Evolutionary conservation across 176 grass and related monocot species (phyloP).

Genomic region (Chloris gayana): DNA sequence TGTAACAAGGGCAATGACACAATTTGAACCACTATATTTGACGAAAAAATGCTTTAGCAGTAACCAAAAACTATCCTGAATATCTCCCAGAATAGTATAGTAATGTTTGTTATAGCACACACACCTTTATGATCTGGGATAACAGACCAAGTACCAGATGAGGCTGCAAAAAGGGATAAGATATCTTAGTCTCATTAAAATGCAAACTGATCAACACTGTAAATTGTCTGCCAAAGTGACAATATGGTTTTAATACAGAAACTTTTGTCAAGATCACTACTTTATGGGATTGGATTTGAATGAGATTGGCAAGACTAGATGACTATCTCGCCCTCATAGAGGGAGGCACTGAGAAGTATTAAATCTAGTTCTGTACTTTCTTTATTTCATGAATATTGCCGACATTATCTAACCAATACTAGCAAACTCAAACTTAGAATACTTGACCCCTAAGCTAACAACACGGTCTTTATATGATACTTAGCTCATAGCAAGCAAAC

Average conservation of each 20-base stretch:
- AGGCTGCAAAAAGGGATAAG: conserved; percentile 58
- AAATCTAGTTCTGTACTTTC: too few species aligned
- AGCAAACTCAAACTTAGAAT: not conserved
- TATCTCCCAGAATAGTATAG: not conserved
- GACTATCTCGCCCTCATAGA: not conserved
- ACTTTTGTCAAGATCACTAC: not conserved
- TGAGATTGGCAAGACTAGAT: not conserved
- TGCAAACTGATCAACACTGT: not conserved
- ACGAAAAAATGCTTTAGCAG: not conserved
- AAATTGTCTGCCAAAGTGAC: not conserved
- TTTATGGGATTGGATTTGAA: not conserved
- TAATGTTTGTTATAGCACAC: conserved; percentile 20
- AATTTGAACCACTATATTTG: not conserved
- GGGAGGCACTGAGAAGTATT: too few species aligned
- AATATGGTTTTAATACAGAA: not conserved
- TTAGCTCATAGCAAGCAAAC: not conserved
- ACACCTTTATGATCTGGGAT: conserved; percentile 98
- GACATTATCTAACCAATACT: not conserved
- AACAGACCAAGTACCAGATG: conserved; percentile 96
- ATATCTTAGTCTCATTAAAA: conserved; percentile 37
- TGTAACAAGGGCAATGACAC: conserved; percentile 40
- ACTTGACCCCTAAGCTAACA: not conserved
- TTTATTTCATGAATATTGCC: not conserved
- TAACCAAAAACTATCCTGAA: conserved; percentile 14
- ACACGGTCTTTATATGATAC: not conserved